Conservation (phyloP, 1,139 yeast genomes). For the Lodderomyces parapsilosis region DNA sequence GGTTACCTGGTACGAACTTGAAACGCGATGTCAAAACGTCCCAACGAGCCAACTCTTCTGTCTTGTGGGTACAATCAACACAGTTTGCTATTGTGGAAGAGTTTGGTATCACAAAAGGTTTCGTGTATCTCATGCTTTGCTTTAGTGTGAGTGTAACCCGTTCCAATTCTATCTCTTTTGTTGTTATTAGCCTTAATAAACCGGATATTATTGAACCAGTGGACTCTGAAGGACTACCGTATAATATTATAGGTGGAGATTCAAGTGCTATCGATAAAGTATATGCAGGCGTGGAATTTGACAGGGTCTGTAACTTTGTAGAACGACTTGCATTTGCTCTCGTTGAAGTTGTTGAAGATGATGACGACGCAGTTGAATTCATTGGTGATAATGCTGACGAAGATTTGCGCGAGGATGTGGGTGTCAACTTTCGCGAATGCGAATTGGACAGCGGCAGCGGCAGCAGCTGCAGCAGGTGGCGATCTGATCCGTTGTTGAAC, state of each 20-base stretch:
- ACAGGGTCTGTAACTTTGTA: not conserved
- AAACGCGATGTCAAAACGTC: conserved; percentile 65
- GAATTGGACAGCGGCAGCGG: not conserved
- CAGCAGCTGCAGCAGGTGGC: conserved; percentile 2
- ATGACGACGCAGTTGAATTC: conserved; percentile 5
- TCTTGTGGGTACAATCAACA: conserved; percentile 52
- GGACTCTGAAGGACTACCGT: conserved; percentile 75
- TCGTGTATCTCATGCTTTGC: conserved; percentile 65
- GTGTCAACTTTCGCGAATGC: conserved; percentile 6
- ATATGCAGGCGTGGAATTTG: conserved; percentile 3
- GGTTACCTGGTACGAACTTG: conserved; percentile 60
- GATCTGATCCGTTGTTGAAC: conserved; percentile 11
- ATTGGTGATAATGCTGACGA: conserved; percentile 8
- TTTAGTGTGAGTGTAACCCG: conserved; percentile 63
- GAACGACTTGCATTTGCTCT: conserved; percentile 6
- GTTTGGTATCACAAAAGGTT: conserved; percentile 59
- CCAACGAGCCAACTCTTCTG: conserved; percentile 80
- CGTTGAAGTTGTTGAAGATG: conserved; percentile 4
- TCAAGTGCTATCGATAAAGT: conserved; percentile 64
- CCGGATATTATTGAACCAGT: conserved; percentile 89
- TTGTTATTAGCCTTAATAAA: conserved; percentile 33
- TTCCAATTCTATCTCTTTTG: conserved; percentile 39
- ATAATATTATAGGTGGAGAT: conserved; percentile 86
- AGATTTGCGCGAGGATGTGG: conserved; percentile 7
- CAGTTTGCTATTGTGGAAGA: conserved; percentile 53